A percentile compares a stretch with the other conserved stretches of the same genome.
phyloP scores from a whole-genome alignment of 2,329 filamentous ascomycete species.

The Delphinella strobiligena region DNA sequence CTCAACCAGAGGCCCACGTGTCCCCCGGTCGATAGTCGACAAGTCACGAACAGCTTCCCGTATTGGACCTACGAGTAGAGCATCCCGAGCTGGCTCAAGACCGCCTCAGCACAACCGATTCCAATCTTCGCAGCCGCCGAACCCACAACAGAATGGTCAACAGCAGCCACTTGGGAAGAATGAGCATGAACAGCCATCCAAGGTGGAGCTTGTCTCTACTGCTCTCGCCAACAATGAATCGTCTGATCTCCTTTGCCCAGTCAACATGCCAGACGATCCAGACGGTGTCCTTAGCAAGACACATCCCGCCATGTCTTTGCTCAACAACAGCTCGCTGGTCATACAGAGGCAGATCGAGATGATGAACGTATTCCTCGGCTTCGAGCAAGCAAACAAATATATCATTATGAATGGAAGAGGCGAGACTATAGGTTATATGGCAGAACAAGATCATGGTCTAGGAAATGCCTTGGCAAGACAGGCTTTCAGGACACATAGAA shows the following conservation, averaged over 20 bases:
- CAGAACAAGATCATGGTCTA: slow-evolving; percentile 49
- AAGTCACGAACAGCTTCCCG: slow-evolving; percentile 6
- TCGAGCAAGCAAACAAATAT: slow-evolving; percentile 56
- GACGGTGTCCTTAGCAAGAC: slow-evolving; percentile 44
- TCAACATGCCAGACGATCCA: slow-evolving; percentile 50
- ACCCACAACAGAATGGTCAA: slow-evolving; percentile 1
- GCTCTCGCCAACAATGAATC: slow-evolving; percentile 35
- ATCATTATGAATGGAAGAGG: slow-evolving; percentile 53
- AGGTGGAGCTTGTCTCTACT: slow-evolving; percentile 30
- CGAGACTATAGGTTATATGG: slow-evolving; percentile 52
- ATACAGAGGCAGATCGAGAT: slow-evolving; percentile 52
- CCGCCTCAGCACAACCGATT: slow-evolving; percentile 1
- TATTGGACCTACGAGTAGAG: neutral
- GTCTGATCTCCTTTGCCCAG: slow-evolving; percentile 42
- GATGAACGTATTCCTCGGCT: slow-evolving; percentile 54
- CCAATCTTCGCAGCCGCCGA: slow-evolving; percentile 6
- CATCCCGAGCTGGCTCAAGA: neutral
- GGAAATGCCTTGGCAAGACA: slow-evolving; percentile 45
- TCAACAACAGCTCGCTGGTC: slow-evolving; percentile 50
- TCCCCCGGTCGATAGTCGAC: slow-evolving; percentile 11
- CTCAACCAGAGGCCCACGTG: slow-evolving; percentile 13
- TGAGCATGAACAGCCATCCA: slow-evolving; percentile 16
- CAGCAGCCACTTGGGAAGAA: slow-evolving; percentile 7
- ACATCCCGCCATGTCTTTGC: slow-evolving; percentile 45
- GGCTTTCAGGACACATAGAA: slow-evolving; percentile 49